phyloP scores from a whole-genome alignment of 768 basidiomycete species.

The Punctularia strigosozonata region DNA sequence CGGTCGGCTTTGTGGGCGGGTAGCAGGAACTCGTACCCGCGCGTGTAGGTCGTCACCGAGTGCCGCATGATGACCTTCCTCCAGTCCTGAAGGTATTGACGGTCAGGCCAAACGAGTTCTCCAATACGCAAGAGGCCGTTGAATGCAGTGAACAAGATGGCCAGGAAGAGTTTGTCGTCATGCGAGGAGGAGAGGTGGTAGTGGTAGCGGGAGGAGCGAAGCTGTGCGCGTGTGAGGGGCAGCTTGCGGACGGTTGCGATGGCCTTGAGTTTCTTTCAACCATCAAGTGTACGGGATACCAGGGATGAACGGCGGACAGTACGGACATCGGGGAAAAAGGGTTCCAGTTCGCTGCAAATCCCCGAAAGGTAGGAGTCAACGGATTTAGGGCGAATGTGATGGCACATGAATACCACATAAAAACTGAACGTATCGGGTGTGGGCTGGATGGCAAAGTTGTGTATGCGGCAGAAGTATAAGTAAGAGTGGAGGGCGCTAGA shows the following conservation, averaged over 20 bases:
- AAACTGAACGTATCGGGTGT: conserved; percentile 25
- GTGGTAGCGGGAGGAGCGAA: background rate
- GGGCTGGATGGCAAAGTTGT: conserved; percentile 23
- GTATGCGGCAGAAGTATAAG: conserved; percentile 19
- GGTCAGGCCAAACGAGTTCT: conserved; percentile 17
- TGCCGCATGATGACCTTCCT: conserved; percentile 11
- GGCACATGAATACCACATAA: conserved; percentile 22
- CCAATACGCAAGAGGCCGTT: conserved; percentile 15
- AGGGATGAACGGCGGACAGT: conserved; percentile 9
- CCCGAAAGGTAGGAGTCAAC: conserved; percentile 26
- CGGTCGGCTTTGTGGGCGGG: conserved; percentile 28
- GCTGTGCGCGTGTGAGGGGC: conserved; percentile 11
- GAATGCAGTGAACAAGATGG: conserved; percentile 12
- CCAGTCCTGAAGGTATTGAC: background rate
- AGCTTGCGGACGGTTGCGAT: conserved; percentile 15
- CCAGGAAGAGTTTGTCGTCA: conserved; percentile 16
- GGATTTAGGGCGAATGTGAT: conserved; percentile 24
- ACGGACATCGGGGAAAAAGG: conserved; percentile 18
- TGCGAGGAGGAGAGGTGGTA: conserved; percentile 1
- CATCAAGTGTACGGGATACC: conserved; percentile 18
- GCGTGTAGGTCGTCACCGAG: conserved; percentile 2
- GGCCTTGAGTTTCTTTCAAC: conserved; percentile 15
- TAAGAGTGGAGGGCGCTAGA: conserved; percentile 25
- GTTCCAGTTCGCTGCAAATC: conserved; percentile 22
- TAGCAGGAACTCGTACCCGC: conserved; percentile 13